Conservation (phyloP, 805 yeast genomes). For the Metschnikowia vanudenii region DNA sequence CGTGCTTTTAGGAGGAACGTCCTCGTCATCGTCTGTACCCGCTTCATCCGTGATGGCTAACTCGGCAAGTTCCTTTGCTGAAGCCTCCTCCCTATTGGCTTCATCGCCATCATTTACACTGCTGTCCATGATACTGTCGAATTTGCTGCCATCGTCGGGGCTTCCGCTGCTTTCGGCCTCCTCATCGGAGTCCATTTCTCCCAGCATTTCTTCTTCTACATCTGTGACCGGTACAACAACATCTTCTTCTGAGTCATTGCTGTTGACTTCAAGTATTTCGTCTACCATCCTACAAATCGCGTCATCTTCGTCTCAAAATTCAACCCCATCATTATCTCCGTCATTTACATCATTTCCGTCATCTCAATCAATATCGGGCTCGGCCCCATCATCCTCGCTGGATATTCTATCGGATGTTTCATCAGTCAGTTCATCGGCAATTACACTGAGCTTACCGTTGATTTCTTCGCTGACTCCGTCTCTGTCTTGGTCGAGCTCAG, state of each 20-base stretch:
- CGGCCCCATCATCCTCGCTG: neutral
- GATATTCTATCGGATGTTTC: too few relatives aligned
- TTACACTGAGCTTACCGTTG: neutral
- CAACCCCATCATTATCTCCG: constrained; percentile 3
- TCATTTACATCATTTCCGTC: constrained; percentile 1
- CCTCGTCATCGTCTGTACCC: constrained; percentile 8
- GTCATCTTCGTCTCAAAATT: neutral
- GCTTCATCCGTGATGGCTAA: neutral
- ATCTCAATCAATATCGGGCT: constrained; percentile 1
- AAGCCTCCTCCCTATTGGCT: constrained; percentile 9
- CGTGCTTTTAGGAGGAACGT: neutral
- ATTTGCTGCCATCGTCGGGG: neutral
- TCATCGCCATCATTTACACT: constrained; percentile 14
- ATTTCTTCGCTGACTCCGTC: neutral
- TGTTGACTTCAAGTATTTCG: neutral
- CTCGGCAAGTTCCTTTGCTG: neutral
- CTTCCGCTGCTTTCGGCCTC: neutral
- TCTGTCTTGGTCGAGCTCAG: constrained; percentile 1
- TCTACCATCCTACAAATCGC: too few relatives aligned
- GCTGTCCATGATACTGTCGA: too few relatives aligned
- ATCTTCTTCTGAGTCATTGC: neutral
- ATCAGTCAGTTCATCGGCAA: neutral
- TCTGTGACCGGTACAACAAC: neutral
- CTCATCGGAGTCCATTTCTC: neutral
- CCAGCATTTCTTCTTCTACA: neutral